These are phyloP conservation scores for Aechmea fasciata DNA, from an alignment of 176 grass and related monocot genomes.

Conservation along the genomic window DNA sequence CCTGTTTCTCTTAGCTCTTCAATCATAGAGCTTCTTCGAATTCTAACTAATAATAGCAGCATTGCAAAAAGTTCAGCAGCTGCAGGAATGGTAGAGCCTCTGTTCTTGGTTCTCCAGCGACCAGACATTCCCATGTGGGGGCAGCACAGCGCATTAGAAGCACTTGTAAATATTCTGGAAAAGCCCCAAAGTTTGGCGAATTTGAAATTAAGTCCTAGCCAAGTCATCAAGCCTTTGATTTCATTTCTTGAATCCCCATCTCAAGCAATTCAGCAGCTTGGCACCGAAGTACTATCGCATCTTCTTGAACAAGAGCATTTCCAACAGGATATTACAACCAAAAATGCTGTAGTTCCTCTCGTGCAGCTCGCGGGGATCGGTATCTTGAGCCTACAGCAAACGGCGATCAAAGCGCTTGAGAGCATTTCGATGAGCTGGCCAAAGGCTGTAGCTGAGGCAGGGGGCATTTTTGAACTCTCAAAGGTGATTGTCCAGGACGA, in stretches of 20 bases:
- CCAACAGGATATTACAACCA: conserved; percentile 83
- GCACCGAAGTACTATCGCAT: conserved; percentile 77
- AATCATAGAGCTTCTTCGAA: conserved; percentile 86
- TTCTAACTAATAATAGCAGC: conserved; percentile 88
- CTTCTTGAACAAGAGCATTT: conserved; percentile 97
- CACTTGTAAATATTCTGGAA: conserved; percentile 95
- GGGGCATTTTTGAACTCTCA: conserved; percentile 93
- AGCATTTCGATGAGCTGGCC: conserved; percentile 89
- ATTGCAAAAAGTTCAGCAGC: conserved; percentile 92
- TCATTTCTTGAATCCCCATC: conserved; percentile 91
- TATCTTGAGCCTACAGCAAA: conserved; percentile 88
- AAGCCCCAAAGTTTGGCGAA: conserved; percentile 78
- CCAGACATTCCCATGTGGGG: conserved; percentile 84
- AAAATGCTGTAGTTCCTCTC: conserved; percentile 84
- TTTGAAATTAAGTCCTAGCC: conserved; percentile 75
- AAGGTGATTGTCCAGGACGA: conserved; percentile 96
- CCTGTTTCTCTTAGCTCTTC: conserved; percentile 72
- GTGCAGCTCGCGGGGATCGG: conserved; percentile 94
- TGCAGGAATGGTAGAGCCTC: conserved; percentile 91
- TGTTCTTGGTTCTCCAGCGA: conserved; percentile 75
- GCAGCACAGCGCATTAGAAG: conserved; percentile 84
- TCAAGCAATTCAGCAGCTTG: conserved; percentile 96
- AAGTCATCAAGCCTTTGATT: conserved; percentile 91
- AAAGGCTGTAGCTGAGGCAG: conserved; percentile 86
- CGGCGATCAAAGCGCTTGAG: conserved; percentile 91